Percentiles rank a stretch among this genome's conserved stretches.
Evolutionary conservation across 768 basidiomycete genomes (phyloP).

Genomic region (Xerocomus spinulosus): DNA sequence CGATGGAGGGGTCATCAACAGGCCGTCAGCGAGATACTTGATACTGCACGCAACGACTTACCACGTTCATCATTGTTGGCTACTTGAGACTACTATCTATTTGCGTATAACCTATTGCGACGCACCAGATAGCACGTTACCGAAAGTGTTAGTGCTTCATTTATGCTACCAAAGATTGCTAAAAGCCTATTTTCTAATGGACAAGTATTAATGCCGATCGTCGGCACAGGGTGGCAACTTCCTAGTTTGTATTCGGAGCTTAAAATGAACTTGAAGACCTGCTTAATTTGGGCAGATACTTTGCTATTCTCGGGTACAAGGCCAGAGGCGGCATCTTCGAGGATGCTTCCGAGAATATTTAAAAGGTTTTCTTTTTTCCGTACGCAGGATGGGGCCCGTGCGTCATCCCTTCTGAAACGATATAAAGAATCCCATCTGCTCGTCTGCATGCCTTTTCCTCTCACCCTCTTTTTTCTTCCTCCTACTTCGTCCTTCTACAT

Average conservation of each 20-base stretch:
- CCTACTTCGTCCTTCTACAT: slow-evolving; percentile 16
- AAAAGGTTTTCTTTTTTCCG: slow-evolving; percentile 18
- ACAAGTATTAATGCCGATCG: too few relatives aligned
- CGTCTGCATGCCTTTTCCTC: slow-evolving; percentile 8
- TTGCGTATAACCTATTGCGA: too few relatives aligned
- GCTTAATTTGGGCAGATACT: slow-evolving; percentile 20
- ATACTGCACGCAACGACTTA: too few relatives aligned
- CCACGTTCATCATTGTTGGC: too few relatives aligned
- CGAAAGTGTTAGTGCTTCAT: too few relatives aligned
- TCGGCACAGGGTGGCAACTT: slow-evolving; percentile 11
- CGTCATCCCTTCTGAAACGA: slow-evolving; percentile 18
- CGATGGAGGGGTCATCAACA: too few relatives aligned
- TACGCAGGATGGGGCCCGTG: slow-evolving; percentile 25
- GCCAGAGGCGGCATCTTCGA: slow-evolving; percentile 17
- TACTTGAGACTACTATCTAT: too few relatives aligned
- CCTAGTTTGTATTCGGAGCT: slow-evolving; percentile 15
- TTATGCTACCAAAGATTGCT: too few relatives aligned
- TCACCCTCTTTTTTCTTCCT: slow-evolving; percentile 7
- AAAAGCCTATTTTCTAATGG: too few relatives aligned
- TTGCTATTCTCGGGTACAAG: slow-evolving; percentile 5
- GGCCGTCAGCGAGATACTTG: too few relatives aligned
- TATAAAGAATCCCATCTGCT: slow-evolving; percentile 22
- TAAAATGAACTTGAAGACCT: slow-evolving; percentile 26
- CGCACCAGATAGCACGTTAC: too few relatives aligned
- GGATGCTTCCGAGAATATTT: slow-evolving; percentile 18